Percentiles rank a stretch among this genome's conserved stretches.
Conservation (phyloP, 1,284 basidiomycete genomes). For the Entoloma clypeatum region DNA sequence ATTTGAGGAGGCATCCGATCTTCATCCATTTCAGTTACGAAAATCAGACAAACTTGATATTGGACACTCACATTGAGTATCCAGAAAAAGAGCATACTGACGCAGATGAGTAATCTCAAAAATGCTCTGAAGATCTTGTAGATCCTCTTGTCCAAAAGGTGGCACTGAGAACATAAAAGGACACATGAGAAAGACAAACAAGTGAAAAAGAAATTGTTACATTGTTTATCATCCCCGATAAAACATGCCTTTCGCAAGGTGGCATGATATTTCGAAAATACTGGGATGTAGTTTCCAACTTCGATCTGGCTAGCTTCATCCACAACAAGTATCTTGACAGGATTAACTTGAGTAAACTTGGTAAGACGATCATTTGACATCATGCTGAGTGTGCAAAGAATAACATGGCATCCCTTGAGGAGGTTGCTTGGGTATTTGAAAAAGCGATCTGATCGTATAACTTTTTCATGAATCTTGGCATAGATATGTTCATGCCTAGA, state of each 20-base stretch:
- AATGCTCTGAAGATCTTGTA: slow-evolving; percentile 48
- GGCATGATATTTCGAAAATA: slow-evolving; percentile 41
- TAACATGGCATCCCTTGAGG: slow-evolving; percentile 45
- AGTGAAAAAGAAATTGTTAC: slow-evolving; percentile 36
- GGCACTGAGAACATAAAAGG: slow-evolving; percentile 38
- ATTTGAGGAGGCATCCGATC: slow-evolving; percentile 78
- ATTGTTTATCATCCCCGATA: slow-evolving; percentile 74
- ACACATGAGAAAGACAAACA: slow-evolving; percentile 9
- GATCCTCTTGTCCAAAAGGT: slow-evolving; percentile 54
- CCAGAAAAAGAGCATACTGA: slow-evolving; percentile 41
- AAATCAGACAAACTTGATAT: slow-evolving; percentile 7
- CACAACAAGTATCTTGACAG: slow-evolving; percentile 49
- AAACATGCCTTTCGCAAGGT: slow-evolving; percentile 60
- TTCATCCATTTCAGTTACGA: slow-evolving; percentile 20
- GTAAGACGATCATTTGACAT: slow-evolving; percentile 45
- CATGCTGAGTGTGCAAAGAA: slow-evolving; percentile 73
- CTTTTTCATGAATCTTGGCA: slow-evolving; percentile 32
- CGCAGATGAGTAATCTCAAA: slow-evolving; percentile 53
- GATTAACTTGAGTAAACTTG: slow-evolving; percentile 37
- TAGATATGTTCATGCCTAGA: slow-evolving; percentile 76
- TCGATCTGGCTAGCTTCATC: slow-evolving; percentile 69
- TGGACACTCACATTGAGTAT: slow-evolving; percentile 52
- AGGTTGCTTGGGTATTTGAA: slow-evolving; percentile 16
- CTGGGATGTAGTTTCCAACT: slow-evolving; percentile 50
- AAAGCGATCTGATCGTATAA: slow-evolving; percentile 53